Base-by-base conservation (phyloP, 257 asterid species). In the Solanum bulbocastanum region DNA sequence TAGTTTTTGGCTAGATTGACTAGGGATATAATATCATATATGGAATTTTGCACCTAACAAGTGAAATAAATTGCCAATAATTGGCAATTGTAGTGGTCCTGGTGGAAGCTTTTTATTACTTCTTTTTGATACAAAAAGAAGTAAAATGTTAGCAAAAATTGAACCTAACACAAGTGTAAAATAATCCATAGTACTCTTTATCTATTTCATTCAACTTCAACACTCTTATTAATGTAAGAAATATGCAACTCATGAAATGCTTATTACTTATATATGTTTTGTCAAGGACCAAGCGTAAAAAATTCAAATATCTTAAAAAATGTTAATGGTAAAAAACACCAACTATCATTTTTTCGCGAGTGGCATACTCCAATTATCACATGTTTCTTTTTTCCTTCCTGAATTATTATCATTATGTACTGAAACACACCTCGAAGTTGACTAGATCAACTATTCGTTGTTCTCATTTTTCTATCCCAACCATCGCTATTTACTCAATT, bases 1-100 rank as follows among this genome's bases (percentile, higher is more conserved):
- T 88, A 66, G 3, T 30, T 68, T 72, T 42, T 75, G 11, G 89
- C 72, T 6, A 88, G 92, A 15, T 37, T 52, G 22, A 75, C 65
- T 0, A 86, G 87, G 13, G 88, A 76, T 76, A 10, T 40, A 40
- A 37, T 37, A 10, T 40, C 46, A 40, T 40, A 8, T 25, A 86
- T 88, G 90, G 20, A 88, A 84, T 40, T 78, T 88, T 62, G 3
- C 36, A 32, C 88, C 88, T 0, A 86, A 71, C 72, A 72, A 27
- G 44, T 49, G 66, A 20, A 88, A 62, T 56, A 56, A 23, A 81
- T 60, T 85, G 32, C 90, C 90, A 8, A 88, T 25, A 36, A 75
- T 60, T 16, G 86, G 88, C 66, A 14, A 11, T 20, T 62, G 86
- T 37, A 35, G 30, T 37, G 74, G 86, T 22, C 90, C 88, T 15